These are phyloP conservation scores for Penicillium sp. DNA, from an alignment of 2,329 filamentous ascomycete species.

Conservation along the genomic window DNA sequence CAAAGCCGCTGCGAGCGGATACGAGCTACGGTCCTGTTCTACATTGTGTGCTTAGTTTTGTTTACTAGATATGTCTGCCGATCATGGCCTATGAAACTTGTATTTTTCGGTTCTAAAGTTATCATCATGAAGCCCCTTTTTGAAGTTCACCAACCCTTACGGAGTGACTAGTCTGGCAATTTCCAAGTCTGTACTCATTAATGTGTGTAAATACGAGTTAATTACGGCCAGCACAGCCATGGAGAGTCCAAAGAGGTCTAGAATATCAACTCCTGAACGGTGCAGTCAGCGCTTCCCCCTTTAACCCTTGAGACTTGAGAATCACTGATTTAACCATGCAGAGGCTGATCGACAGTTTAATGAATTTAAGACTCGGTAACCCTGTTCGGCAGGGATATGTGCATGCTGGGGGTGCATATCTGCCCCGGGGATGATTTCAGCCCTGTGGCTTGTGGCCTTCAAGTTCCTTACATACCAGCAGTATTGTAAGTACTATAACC, in stretches of 20 bases:
- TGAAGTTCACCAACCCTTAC: not conserved
- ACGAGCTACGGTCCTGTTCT: conserved; percentile 19
- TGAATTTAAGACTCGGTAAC: not conserved
- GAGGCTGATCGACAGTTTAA: not conserved
- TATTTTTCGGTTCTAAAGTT: conserved; percentile 2
- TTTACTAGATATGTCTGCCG: conserved; percentile 14
- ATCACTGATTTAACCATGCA: not conserved
- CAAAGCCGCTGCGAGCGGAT: conserved; percentile 15
- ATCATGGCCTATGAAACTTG: conserved; percentile 13
- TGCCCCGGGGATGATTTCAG: conserved; percentile 7
- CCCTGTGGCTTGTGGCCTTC: conserved; percentile 14
- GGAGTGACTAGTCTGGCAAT: not conserved
- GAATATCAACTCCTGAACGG: conserved; percentile 5
- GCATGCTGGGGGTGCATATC: not conserved
- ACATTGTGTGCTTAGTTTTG: conserved; percentile 17
- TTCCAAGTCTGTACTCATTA: not conserved
- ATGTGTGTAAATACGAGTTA: not conserved
- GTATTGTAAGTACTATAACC: not conserved
- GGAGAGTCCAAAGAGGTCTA: conserved; percentile 6
- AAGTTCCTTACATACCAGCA: not conserved
- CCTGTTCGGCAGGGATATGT: not conserved
- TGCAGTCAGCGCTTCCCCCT: not conserved
- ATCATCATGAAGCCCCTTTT: not conserved
- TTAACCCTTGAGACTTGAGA: not conserved
- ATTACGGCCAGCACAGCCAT: not conserved